Evolutionary conservation across 441 rosid species (phyloP).

Genomic region (Sinapis alba): DNA sequence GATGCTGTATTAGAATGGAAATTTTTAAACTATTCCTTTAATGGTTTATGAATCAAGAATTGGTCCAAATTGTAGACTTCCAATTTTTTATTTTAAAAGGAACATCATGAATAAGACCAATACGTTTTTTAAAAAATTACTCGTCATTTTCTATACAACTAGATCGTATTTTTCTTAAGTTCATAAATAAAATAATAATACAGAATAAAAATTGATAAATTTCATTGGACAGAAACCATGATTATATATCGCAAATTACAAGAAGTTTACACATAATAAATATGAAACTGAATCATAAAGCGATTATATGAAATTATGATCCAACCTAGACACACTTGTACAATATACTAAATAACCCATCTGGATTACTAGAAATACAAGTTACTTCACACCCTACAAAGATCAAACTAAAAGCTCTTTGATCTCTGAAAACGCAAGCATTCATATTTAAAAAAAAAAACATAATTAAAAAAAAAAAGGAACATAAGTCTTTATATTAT

Average conservation of each 20-base stretch:
- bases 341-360: slow-evolving; percentile 18
- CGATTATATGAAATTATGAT: background rate
- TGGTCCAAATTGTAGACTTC: slow-evolving; percentile 12
- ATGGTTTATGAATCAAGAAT: slow-evolving; percentile 25
- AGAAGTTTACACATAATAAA: slow-evolving; percentile 2
- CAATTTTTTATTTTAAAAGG: background rate
- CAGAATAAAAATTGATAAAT: background rate
- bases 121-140: background rate
- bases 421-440: slow-evolving; percentile 22
- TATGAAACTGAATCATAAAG: background rate
- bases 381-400: slow-evolving; percentile 17
- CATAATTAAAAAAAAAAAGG: background rate
- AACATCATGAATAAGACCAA: slow-evolving; percentile 18
- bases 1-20: slow-evolving; percentile 28
- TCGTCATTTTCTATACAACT: background rate
- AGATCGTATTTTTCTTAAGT: background rate
- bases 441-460: slow-evolving; percentile 24
- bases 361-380: slow-evolving; percentile 24
- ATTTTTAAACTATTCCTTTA: background rate
- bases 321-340: slow-evolving; percentile 22
- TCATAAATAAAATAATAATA: background rate
- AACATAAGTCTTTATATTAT: background rate
- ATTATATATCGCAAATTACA: background rate
- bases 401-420: slow-evolving; percentile 29
- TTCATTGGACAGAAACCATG: slow-evolving; percentile 12